Percentiles rank a stretch among this genome's conserved stretches.
phyloP scores from a whole-genome alignment of 1,284 basidiomycete species.

The Moniliophthora roreri region DNA sequence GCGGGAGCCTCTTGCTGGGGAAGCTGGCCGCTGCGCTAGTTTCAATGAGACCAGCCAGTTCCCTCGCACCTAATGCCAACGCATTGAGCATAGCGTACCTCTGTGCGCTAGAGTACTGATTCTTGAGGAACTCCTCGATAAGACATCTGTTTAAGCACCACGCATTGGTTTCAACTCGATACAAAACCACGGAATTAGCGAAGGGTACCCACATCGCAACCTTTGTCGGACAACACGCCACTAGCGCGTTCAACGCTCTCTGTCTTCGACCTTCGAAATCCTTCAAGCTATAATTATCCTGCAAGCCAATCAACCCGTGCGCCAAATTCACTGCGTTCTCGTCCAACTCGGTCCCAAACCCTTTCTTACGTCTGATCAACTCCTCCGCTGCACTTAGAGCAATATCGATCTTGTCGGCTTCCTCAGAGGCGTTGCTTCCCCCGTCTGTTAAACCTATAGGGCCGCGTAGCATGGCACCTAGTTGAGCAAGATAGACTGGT shows the following conservation, averaged over 20 bases:
- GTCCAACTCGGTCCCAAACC: slow-evolving; percentile 83
- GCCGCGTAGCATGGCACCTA: slow-evolving; percentile 68
- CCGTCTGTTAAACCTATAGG: slow-evolving; percentile 42
- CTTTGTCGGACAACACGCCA: slow-evolving; percentile 74
- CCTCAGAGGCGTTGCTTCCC: slow-evolving; percentile 53
- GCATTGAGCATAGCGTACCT: slow-evolving; percentile 85
- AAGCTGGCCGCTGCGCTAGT: slow-evolving; percentile 51
- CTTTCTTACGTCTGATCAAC: slow-evolving; percentile 77
- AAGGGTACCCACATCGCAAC: slow-evolving; percentile 70
- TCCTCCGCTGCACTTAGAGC: slow-evolving; percentile 78
- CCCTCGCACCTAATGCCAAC: slow-evolving; percentile 82
- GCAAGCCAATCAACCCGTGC: slow-evolving; percentile 71
- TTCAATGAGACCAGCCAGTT: slow-evolving; percentile 73
- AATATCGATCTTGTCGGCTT: slow-evolving; percentile 77
- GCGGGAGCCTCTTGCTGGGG: slow-evolving; percentile 79
- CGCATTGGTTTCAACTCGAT: background rate
- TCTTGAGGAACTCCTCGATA: slow-evolving; percentile 92
- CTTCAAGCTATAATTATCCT: slow-evolving; percentile 83
- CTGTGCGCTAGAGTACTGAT: slow-evolving; percentile 87
- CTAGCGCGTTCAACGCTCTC: slow-evolving; percentile 75
- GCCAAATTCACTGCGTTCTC: slow-evolving; percentile 88
- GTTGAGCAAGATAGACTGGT: slow-evolving; percentile 83
- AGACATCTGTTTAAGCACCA: slow-evolving; percentile 55
- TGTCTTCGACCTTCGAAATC: slow-evolving; percentile 81
- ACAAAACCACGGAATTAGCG: background rate